A percentile compares a stretch with the other conserved stretches of the same genome.
Evolutionary conservation across 208 protist genomes (phyloP).

Genomic region (Novymonas esmeraldas): DNA sequence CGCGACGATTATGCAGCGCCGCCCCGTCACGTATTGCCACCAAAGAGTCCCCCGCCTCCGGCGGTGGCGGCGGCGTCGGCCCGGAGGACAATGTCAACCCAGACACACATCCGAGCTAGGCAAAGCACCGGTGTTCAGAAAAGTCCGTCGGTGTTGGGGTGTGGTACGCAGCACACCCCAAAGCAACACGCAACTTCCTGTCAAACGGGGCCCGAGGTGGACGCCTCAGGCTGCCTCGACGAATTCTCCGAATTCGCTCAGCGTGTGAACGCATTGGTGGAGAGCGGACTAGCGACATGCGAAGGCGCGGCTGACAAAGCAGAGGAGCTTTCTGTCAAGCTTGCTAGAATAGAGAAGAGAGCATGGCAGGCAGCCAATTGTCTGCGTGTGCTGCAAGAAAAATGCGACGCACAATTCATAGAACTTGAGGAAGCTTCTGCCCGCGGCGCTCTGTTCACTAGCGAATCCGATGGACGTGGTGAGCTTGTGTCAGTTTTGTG

Average conservation of each 20-base stretch:
- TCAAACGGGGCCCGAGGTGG: not conserved
- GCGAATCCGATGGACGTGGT: not conserved
- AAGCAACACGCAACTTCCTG: not conserved
- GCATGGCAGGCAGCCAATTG: not conserved
- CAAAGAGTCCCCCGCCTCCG: not conserved
- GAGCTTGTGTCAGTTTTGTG: not conserved
- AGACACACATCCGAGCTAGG: no score
- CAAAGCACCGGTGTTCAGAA: constrained; percentile 12
- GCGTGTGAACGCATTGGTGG: not conserved
- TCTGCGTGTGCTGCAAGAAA: not conserved
- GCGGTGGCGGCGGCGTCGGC: not conserved
- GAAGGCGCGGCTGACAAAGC: not conserved
- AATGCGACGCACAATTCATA: not conserved
- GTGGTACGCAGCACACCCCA: constrained; percentile 17
- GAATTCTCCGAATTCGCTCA: not conserved
- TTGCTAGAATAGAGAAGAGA: not conserved
- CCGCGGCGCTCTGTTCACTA: not conserved
- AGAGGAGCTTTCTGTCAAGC: not conserved
- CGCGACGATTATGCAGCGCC: not conserved
- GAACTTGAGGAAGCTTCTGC: not conserved
- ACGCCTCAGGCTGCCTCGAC: not conserved
- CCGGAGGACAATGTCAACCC: not conserved
- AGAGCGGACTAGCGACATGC: not conserved
- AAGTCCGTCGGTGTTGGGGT: not conserved
- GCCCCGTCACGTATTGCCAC: not conserved